Evolutionary conservation across 2,329 filamentous ascomycete species (phyloP), one percentile per base, ranked within the genome.

Genomic region (Hypoxylon rubiginosum): DNA sequence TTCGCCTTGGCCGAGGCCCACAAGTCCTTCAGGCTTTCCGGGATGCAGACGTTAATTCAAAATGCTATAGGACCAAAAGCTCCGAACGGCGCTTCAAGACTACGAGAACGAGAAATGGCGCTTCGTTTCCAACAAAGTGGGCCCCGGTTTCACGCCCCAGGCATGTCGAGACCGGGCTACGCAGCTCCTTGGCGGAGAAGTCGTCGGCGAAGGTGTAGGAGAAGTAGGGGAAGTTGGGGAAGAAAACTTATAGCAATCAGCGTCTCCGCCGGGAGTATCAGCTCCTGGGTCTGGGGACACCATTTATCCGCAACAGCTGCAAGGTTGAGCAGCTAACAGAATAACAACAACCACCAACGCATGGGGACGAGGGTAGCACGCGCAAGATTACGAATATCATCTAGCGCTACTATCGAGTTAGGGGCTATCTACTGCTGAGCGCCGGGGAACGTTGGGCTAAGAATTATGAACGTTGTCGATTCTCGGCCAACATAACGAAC

Each of bases 31-130:
- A 24, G 58, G n/a, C 28, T 34, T 57, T 53, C 13, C n/a, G 34
- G 46, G 24, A 60, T 17, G 5, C 26, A 52, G 21, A 50, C 68
- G 50, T 69, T 71, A 67, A 69, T 34, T 45, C 15, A 54, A 39
- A 32, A 62, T 68, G 67, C 30, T 59, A 39, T 76, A 95, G 92
- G 89, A 94, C 72, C 86, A 91, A 78, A 93, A 92, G 79, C 88
- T 96, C 73, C 90, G 88, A 67, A 89, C 86, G 59, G 91, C 92
- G 4, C 87, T 95, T 71, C 89, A 92, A 76, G 92, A 95, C 79
- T 95, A 95, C 82, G 92, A 96, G 76, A 92, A 91, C 81, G 94
- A 97, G 79, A 93, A 93, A 77, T 97, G 94, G 94, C 91, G 93
- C 72, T 93, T 97, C 75, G 90, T 97, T 68, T 91, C 94, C 64